Evolutionary conservation across 2,329 filamentous ascomycete species (phyloP), one percentile per base, ranked within the genome.

Genomic region (Penicillium sp.): DNA sequence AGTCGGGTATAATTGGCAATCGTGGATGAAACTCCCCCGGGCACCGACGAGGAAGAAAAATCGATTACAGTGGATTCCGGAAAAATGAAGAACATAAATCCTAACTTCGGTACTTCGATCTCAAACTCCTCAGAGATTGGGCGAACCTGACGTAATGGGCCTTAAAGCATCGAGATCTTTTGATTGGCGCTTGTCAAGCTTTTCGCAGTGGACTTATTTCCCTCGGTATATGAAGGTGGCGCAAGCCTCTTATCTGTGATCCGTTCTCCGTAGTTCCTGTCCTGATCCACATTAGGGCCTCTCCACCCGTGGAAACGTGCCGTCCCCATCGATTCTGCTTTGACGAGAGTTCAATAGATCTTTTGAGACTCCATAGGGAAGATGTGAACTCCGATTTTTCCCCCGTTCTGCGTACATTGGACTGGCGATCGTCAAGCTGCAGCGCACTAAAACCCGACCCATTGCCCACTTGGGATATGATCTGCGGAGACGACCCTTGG

Each of bases 121-220:
- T 14, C 31, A 33, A 33, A 11, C 31, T 16, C 31, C 31, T 35
- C 37, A 26, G 24, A 4, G 24, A 46, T 29, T 31, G 24, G 37
- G 46, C 31, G 13, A 29, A 22, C 35, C 24, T 59, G 55, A 62
- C 61, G 61, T 55, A 62, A 60, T 60, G 43, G 51, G 14, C 14
- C 33, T 48, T 26, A 16, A 57, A 59, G 59, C 57, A 55, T 58
- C 59, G 35, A 44, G 41, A 56, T 52, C 56, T 53, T 24, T 57
- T 39, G 46, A 45, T 48, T 58, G 52, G 55, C 35, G 43, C 43
- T 31, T 21, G 8, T 41, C 27, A 57, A 51, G 55, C 48, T 56
- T 48, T 55, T 50, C 37, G 52, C 13, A 13, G 31, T 33, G 31
- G 13, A 31, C 13, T 31, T 29, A 29, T 29, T 29, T 29, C 16